Conservation (phyloP, 306 rosid species). For the Cicer bijugum region DNA sequence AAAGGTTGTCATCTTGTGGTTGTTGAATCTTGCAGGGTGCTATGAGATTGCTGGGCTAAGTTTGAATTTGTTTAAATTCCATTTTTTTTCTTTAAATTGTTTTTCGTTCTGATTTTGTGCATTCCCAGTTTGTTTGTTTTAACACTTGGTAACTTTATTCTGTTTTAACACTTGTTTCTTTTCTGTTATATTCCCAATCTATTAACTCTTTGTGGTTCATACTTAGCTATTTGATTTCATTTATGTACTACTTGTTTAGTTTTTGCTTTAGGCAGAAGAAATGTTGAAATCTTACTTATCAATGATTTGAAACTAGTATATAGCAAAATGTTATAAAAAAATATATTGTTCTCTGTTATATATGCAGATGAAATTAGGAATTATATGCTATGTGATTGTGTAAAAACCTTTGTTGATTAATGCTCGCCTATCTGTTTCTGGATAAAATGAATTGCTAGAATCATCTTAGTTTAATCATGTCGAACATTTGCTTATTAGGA, state of each 20-base stretch:
- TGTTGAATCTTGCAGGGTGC: constrained; percentile 6
- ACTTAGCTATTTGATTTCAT: neutral
- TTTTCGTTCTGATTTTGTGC: neutral
- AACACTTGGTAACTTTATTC: neutral
- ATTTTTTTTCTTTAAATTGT: neutral
- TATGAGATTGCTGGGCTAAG: constrained; percentile 11
- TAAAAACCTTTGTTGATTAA: neutral
- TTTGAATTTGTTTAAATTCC: constrained; percentile 1
- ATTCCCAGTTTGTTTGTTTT: constrained; percentile 21
- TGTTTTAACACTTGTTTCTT: neutral
- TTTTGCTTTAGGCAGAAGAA: constrained; percentile 12
- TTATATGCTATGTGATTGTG: neutral
- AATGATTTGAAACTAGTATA: constrained; percentile 25
- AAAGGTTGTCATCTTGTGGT: constrained; percentile 10
- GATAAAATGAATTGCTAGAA: constrained; percentile 24
- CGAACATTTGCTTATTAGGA: constrained; percentile 11
- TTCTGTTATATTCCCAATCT: constrained; percentile 28
- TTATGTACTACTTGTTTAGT: neutral
- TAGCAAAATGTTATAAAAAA: neutral
- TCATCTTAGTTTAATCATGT: constrained; percentile 22
- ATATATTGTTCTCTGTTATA: constrained; percentile 16
- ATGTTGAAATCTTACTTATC: constrained; percentile 20
- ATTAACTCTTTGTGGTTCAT: neutral
- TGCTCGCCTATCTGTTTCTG: constrained; percentile 17
- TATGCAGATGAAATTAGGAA: constrained; percentile 7